Conservation (phyloP, 768 basidiomycete genomes). For the Russula compacta region DNA sequence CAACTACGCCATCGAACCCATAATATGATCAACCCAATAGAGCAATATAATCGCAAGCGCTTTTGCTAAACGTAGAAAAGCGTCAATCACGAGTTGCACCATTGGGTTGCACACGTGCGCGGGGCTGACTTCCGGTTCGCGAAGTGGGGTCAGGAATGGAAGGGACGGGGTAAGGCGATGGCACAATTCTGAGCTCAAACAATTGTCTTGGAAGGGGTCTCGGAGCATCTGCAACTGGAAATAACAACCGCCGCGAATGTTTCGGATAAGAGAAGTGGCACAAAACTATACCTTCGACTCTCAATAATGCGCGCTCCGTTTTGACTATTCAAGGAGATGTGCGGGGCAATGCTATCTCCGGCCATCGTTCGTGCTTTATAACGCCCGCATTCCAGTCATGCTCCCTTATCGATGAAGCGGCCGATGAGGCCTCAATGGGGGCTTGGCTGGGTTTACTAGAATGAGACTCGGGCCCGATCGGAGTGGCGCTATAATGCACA, state of each 20-base stretch:
- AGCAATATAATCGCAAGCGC: neutral
- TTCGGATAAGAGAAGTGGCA: neutral
- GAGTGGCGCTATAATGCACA: too few species aligned
- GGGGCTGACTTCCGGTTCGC: neutral
- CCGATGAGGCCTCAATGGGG: neutral
- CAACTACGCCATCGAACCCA: constrained; percentile 59
- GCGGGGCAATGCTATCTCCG: neutral
- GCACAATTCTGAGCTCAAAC: too few species aligned
- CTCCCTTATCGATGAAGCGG: neutral
- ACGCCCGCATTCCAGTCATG: neutral
- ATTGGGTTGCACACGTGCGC: neutral
- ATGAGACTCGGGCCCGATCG: too few species aligned
- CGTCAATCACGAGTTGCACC: too few species aligned
- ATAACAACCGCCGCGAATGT: too few species aligned
- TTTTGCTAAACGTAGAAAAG: neutral
- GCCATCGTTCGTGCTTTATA: neutral
- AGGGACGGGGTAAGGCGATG: too few species aligned
- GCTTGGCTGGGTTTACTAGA: too few species aligned
- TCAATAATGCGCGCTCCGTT: neutral
- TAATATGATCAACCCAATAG: constrained; percentile 4
- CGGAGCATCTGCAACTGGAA: neutral
- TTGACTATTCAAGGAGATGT: neutral
- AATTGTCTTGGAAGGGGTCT: neutral
- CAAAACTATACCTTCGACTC: neutral
- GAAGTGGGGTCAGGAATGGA: too few species aligned